Conservation (phyloP, 2,329 filamentous ascomycete species). For the Sclerotinia glacialis region DNA sequence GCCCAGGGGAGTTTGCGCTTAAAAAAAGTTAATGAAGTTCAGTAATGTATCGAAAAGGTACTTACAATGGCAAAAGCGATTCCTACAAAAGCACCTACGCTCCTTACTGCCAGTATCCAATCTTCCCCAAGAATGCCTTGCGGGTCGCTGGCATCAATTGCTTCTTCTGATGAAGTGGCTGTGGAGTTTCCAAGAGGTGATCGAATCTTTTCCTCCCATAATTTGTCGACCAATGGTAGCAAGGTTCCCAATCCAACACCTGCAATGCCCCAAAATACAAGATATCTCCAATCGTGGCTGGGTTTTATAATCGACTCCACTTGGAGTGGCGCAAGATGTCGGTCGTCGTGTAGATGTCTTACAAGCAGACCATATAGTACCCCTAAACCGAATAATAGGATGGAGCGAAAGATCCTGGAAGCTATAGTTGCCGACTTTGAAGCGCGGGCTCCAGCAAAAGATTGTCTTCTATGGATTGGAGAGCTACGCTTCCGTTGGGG, state of each 20-base stretch:
- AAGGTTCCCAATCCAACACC: constrained; percentile 76
- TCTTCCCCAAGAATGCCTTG: constrained; percentile 52
- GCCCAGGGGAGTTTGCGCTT: constrained; percentile 90
- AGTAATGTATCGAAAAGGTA: constrained; percentile 32
- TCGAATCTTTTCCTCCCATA: constrained; percentile 57
- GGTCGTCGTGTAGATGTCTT: constrained; percentile 71
- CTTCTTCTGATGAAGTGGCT: constrained; percentile 26
- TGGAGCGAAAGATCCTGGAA: constrained; percentile 57
- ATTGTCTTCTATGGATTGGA: constrained; percentile 17
- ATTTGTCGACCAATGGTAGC: constrained; percentile 77
- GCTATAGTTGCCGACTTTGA: constrained; percentile 34
- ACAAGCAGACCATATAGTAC: constrained; percentile 80
- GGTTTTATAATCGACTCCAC: constrained; percentile 46
- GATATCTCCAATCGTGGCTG: constrained; percentile 60
- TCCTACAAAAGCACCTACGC: constrained; percentile 68
- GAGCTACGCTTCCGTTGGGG: constrained; percentile 43
- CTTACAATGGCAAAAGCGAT: constrained; percentile 81
- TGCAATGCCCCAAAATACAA: constrained; percentile 76
- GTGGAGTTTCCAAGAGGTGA: neutral
- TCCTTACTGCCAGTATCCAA: constrained; percentile 72
- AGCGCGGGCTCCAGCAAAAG: constrained; percentile 34
- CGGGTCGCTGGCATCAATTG: constrained; percentile 29
- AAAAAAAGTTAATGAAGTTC: constrained; percentile 23
- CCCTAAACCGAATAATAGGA: constrained; percentile 73
- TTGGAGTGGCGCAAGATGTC: constrained; percentile 60